Evolutionary conservation across 768 basidiomycete species (phyloP).

Genomic region (Lentinula detonsa): DNA sequence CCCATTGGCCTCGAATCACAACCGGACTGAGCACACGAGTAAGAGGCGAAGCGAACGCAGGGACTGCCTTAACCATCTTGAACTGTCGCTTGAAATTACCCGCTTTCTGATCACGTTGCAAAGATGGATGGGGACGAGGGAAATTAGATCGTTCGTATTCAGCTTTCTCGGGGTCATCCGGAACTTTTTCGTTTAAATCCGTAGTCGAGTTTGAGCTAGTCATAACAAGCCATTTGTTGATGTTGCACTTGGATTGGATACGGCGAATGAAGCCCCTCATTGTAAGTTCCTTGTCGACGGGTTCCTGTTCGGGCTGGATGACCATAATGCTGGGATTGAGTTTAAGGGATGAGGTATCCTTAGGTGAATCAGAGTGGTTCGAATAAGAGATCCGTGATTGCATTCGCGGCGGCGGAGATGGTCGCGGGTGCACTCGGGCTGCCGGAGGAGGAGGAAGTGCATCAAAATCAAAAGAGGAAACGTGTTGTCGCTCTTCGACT

Average conservation of each 20-base stretch:
- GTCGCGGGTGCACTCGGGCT: constrained; percentile 1
- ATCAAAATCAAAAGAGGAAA: constrained; percentile 46
- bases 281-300: constrained; percentile 16
- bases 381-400: not conserved
- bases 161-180: not conserved
- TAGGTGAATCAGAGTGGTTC: not conserved
- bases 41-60: constrained; percentile 65
- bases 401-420: not conserved
- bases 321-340: not conserved
- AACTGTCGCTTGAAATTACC: constrained; percentile 25
- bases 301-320: constrained; percentile 16
- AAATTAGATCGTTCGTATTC: constrained; percentile 5
- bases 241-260: constrained; percentile 36
- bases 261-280: constrained; percentile 29
- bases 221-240: constrained; percentile 28
- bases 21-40: constrained; percentile 65
- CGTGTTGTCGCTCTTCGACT: constrained; percentile 32
- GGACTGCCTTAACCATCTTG: constrained; percentile 47
- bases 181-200: not conserved
- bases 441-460: constrained; percentile 31
- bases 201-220: constrained; percentile 1
- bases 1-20: constrained; percentile 79
- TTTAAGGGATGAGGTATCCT: not conserved
- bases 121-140: constrained; percentile 1
- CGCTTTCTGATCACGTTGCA: not conserved